Conservation (phyloP, 2,329 filamentous ascomycete species). For the Phyllosticta citrichinensis region DNA sequence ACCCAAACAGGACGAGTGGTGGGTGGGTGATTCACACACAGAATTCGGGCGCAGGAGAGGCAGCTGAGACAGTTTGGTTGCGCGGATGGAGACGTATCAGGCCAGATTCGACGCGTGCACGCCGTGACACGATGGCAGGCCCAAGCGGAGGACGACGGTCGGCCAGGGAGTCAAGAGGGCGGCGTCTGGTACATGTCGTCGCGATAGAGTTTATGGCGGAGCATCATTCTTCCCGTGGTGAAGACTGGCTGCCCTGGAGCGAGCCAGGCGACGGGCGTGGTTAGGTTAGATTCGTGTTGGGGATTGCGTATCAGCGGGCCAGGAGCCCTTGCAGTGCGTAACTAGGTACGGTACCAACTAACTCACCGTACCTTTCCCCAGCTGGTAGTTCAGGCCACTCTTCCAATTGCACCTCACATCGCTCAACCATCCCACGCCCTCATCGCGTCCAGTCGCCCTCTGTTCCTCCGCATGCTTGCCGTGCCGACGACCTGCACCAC, state of each 20-base stretch:
- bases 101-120: not conserved
- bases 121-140: not conserved
- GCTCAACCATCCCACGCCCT: not conserved
- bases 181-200: not conserved
- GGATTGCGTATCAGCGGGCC: not conserved
- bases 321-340: not conserved
- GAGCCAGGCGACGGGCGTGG: conserved; percentile 4
- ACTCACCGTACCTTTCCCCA: not conserved
- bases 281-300: not conserved
- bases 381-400: conserved; percentile 6
- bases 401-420: not conserved
- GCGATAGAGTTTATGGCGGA: conserved; percentile 2
- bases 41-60: conserved; percentile 6
- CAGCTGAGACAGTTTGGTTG: conserved; percentile 9
- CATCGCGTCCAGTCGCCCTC: not conserved
- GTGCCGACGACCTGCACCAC: conserved; percentile 5
- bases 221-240: conserved; percentile 5
- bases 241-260: not conserved
- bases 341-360: not conserved
- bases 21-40: conserved; percentile 7
- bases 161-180: not conserved
- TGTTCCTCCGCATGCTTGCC: conserved; percentile 4
- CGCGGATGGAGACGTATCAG: conserved; percentile 4
- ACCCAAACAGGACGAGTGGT: conserved; percentile 1
- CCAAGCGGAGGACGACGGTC: not conserved